A percentile compares a stretch with the other conserved stretches of the same genome.
phyloP scores from a whole-genome alignment of 2,329 filamentous ascomycete genomes.

The Diaporthe vaccinii region DNA sequence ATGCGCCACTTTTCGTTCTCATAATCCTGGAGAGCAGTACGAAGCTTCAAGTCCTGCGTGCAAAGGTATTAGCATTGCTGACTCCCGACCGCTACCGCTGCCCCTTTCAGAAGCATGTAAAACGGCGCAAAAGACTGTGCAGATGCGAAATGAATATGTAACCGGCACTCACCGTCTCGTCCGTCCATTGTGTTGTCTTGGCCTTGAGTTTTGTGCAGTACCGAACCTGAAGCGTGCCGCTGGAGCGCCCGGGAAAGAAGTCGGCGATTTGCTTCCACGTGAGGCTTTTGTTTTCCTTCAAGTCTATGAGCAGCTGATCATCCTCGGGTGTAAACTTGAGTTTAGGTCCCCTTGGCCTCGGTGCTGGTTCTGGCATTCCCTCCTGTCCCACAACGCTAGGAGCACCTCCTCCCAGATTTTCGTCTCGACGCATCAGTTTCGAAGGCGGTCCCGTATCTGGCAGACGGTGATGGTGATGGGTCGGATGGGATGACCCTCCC shows the following conservation, averaged over 20 bases:
- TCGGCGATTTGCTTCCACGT: slow-evolving; percentile 99
- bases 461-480: slow-evolving; percentile 85
- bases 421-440: slow-evolving; percentile 75
- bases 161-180: slow-evolving; percentile 81
- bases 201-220: slow-evolving; percentile 97
- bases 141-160: not conserved
- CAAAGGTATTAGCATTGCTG: slow-evolving; percentile 17
- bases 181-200: slow-evolving; percentile 93
- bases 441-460: slow-evolving; percentile 79
- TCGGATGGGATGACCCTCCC: slow-evolving; percentile 61
- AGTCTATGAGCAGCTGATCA: slow-evolving; percentile 86
- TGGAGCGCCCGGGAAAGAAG: slow-evolving; percentile 92
- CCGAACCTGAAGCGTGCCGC: slow-evolving; percentile 90
- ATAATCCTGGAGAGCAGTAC: slow-evolving; percentile 83
- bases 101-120: not conserved
- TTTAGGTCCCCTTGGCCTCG: slow-evolving; percentile 86
- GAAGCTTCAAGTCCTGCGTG: slow-evolving; percentile 80
- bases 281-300: slow-evolving; percentile 94
- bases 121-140: not conserved
- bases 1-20: slow-evolving; percentile 95
- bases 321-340: slow-evolving; percentile 95
- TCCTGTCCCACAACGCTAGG: slow-evolving; percentile 89
- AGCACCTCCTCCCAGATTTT: slow-evolving; percentile 67
- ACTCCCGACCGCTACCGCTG: not conserved
- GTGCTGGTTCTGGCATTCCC: slow-evolving; percentile 88